Percentiles rank a stretch among this genome's conserved stretches.
Conservation (phyloP, 805 yeast species). For the Candida maris region DNA sequence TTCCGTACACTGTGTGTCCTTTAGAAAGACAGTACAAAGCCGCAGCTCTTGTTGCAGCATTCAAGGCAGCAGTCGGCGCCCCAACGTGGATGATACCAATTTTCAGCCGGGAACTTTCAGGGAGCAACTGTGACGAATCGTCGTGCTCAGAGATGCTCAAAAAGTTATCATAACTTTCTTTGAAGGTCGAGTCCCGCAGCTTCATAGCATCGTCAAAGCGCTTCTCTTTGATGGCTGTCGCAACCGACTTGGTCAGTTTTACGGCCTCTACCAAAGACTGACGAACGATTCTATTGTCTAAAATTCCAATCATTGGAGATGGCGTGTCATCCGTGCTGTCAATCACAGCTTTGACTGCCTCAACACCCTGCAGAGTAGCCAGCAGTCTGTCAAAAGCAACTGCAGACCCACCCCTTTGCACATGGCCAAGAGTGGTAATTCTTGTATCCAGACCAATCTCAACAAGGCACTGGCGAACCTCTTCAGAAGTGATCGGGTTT, state of each 20-base stretch:
- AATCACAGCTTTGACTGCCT: slow-evolving; percentile 90
- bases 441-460: slow-evolving; percentile 89
- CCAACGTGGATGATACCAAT: slow-evolving; percentile 90
- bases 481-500: slow-evolving; percentile 73
- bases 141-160: slow-evolving; percentile 64
- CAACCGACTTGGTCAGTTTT: slow-evolving; percentile 80
- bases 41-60: slow-evolving; percentile 88
- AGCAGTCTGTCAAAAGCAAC: slow-evolving; percentile 89
- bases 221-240: slow-evolving; percentile 73
- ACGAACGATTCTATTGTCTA: slow-evolving; percentile 82
- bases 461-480: slow-evolving; percentile 78
- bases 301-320: slow-evolving; percentile 89
- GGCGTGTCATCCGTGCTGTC: slow-evolving; percentile 87
- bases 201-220: slow-evolving; percentile 86
- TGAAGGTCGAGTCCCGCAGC: slow-evolving; percentile 83
- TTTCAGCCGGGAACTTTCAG: slow-evolving; percentile 58
- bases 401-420: slow-evolving; percentile 98
- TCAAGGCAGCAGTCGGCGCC: slow-evolving; percentile 97
- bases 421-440: slow-evolving; percentile 94
- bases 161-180: slow-evolving; percentile 74
- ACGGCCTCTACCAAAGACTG: slow-evolving; percentile 90
- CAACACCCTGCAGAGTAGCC: slow-evolving; percentile 96
- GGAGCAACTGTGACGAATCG: slow-evolving; percentile 57
- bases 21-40: slow-evolving; percentile 81
- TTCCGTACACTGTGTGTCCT: slow-evolving; percentile 89